Conservation (phyloP, 441 rosid genomes). For the Aquilaria agallochum region DNA sequence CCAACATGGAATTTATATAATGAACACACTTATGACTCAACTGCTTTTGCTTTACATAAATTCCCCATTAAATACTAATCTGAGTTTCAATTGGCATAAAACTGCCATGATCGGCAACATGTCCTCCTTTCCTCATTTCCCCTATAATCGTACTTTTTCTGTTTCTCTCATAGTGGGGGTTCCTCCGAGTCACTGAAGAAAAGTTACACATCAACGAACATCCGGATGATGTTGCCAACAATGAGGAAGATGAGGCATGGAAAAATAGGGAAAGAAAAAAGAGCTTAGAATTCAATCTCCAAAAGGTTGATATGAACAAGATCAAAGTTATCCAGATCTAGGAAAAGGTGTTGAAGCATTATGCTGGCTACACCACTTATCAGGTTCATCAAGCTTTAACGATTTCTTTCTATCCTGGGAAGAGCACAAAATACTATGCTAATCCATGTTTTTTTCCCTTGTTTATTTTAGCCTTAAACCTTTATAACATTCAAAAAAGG, state of each 20-base stretch:
- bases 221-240: constrained; percentile 75
- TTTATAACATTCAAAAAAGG: no score
- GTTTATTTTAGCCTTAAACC: no score
- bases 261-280: constrained; percentile 76
- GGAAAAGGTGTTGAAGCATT: constrained; percentile 64
- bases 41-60: no score
- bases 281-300: constrained; percentile 39
- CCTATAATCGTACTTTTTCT: constrained; percentile 23
- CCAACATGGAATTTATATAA: no score
- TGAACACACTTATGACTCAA: no score
- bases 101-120: no score
- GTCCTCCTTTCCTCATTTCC: constrained; percentile 12
- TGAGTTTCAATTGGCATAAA: no score
- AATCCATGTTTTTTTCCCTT: no score
- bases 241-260: constrained; percentile 92
- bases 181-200: constrained; percentile 34
- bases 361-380: constrained; percentile 43
- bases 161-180: constrained; percentile 16
- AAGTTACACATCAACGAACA: constrained; percentile 73
- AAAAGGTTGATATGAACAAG: constrained; percentile 54
- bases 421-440: no score
- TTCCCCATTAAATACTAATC: no score
- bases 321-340: constrained; percentile 59
- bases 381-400: constrained; percentile 86
- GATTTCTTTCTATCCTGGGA: no score